These are phyloP conservation scores for Bacidia gigantensis DNA, from an alignment of 495 filamentous ascomycete species.

Conservation along the genomic window DNA sequence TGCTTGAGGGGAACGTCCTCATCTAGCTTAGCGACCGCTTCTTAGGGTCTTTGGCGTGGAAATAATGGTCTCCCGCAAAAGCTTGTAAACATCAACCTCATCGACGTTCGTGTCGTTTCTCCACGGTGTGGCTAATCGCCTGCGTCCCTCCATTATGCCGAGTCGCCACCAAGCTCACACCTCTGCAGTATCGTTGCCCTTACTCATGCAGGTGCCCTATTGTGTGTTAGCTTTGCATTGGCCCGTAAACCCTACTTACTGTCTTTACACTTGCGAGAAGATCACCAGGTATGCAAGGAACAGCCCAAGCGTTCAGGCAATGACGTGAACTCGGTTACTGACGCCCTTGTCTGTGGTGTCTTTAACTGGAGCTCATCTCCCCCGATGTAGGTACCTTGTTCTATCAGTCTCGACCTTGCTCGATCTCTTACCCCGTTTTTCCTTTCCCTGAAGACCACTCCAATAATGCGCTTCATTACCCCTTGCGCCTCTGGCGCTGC, in stretches of 20 bases:
- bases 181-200: too few relatives aligned
- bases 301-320: neutral
- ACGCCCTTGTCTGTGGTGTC: neutral
- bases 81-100: too few relatives aligned
- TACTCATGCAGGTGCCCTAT: neutral
- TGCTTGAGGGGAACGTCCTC: too few relatives aligned
- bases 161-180: neutral
- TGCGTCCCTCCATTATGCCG: neutral
- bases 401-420: neutral
- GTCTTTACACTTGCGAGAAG: neutral
- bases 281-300: neutral
- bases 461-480: neutral
- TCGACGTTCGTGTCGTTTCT: too few relatives aligned
- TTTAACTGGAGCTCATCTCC: neutral
- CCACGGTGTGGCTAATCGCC: too few relatives aligned
- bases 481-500: conserved; percentile 1
- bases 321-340: neutral
- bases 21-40: too few relatives aligned
- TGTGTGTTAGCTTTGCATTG: too few relatives aligned
- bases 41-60: too few relatives aligned
- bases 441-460: too few relatives aligned
- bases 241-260: too few relatives aligned
- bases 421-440: too few relatives aligned
- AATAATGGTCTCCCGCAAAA: too few relatives aligned
- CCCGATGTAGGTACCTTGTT: neutral